Percentiles rank a stretch among this genome's conserved stretches.
These are phyloP conservation scores for Astragalus glycyphyllos DNA, from an alignment of 306 rosid species.

Conservation along the genomic window DNA sequence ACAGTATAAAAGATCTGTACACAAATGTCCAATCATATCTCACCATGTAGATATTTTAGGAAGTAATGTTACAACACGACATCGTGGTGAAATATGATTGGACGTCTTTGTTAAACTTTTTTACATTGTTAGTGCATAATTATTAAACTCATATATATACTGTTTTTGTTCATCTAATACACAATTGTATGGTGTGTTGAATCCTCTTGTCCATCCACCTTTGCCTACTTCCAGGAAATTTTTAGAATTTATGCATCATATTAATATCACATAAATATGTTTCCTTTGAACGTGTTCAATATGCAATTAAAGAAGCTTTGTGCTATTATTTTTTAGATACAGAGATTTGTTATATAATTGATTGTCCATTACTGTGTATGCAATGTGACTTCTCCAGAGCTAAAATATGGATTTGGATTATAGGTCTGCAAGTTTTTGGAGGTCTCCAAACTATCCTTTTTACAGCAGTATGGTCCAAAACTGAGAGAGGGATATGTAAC, in stretches of 20 bases:
- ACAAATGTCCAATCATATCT: too few relatives aligned
- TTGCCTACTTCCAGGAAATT: constrained; percentile 11
- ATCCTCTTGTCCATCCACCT: constrained; percentile 13
- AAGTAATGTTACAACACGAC: too few relatives aligned
- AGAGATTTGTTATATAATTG: constrained; percentile 19
- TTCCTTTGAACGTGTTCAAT: constrained; percentile 4
- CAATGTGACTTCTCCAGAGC: constrained; percentile 6
- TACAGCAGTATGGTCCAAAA: constrained; percentile 94
- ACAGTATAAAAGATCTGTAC: too few relatives aligned
- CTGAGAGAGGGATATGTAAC: constrained; percentile 86
- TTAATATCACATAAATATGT: constrained; percentile 5
- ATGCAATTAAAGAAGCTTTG: background rate
- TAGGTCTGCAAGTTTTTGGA: constrained; percentile 99
- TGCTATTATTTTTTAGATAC: background rate
- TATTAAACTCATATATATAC: background rate
- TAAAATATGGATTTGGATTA: constrained; percentile 39
- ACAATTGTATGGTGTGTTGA: background rate
- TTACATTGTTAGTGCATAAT: too few relatives aligned
- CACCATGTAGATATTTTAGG: too few relatives aligned
- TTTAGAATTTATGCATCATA: constrained; percentile 25
- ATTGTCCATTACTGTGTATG: constrained; percentile 35
- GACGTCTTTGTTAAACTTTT: too few relatives aligned
- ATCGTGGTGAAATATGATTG: too few relatives aligned
- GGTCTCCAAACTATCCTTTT: constrained; percentile 92
- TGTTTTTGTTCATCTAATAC: background rate